These are phyloP conservation scores for Eudorina sp. DNA, from an alignment of 139 green algal genomes.

Conservation along the genomic window DNA sequence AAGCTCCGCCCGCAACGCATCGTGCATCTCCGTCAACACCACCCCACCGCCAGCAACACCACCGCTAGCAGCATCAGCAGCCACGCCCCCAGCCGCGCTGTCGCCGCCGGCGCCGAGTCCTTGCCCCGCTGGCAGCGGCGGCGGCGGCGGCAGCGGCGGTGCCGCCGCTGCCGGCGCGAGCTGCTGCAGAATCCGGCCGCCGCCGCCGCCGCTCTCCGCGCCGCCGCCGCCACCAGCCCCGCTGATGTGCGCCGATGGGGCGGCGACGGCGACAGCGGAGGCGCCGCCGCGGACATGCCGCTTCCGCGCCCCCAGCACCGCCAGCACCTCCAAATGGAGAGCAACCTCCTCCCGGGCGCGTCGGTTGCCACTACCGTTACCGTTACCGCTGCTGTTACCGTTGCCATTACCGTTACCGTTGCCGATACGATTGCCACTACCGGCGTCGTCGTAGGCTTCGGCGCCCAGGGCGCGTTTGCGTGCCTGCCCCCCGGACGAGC, in stretches of 20 bases:
- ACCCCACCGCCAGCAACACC: too few species aligned
- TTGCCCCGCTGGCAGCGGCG: too few species aligned
- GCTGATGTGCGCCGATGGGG: not conserved
- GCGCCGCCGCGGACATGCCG: not conserved
- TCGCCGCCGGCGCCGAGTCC: too few species aligned
- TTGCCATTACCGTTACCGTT: not conserved
- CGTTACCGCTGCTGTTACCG: not conserved
- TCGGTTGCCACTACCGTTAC: not conserved
- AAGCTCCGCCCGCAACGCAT: conserved; percentile 9
- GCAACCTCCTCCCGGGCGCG: not conserved
- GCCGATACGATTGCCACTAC: too few species aligned
- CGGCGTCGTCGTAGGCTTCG: too few species aligned
- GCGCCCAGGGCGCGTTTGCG: not conserved
- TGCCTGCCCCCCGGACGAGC: not conserved
- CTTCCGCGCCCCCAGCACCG: conserved; percentile 40
- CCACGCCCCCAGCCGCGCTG: too few species aligned
- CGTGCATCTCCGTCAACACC: not conserved
- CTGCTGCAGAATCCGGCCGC: not conserved
- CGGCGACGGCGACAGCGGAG: not conserved
- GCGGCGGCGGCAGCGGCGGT: too few species aligned
- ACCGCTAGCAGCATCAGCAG: too few species aligned
- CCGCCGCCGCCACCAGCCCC: not conserved
- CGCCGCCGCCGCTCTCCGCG: not conserved
- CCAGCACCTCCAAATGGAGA: conserved; percentile 30
- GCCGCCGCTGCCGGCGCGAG: not conserved